Conservation (phyloP, 176 grass and related monocot species). For the Juncus inflexus region DNA sequence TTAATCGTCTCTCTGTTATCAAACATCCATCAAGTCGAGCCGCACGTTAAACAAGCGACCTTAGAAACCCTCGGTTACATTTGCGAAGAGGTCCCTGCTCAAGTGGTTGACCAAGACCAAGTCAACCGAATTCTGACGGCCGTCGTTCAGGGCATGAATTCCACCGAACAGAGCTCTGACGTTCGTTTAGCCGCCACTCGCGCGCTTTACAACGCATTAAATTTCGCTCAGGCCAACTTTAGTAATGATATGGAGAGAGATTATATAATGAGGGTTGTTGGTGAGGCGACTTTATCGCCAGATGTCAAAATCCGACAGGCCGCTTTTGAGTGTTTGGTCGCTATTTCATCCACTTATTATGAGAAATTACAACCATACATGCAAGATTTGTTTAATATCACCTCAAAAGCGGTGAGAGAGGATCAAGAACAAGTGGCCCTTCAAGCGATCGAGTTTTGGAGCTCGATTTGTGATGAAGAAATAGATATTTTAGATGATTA, state of each 20-base stretch:
- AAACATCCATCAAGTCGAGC: slow-evolving; percentile 75
- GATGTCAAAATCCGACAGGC: slow-evolving; percentile 82
- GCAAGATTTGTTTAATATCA: slow-evolving; percentile 79
- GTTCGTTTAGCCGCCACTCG: slow-evolving; percentile 70
- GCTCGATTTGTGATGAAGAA: slow-evolving; percentile 89
- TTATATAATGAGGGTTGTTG: slow-evolving; percentile 83
- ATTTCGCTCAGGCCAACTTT: slow-evolving; percentile 76
- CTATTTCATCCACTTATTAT: slow-evolving; percentile 78
- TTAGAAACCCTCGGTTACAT: slow-evolving; percentile 81
- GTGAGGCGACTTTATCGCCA: slow-evolving; percentile 55
- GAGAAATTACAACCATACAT: slow-evolving; percentile 68
- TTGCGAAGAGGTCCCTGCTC: slow-evolving; percentile 75
- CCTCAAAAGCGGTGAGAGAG: slow-evolving; percentile 73
- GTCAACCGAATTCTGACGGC: slow-evolving; percentile 89
- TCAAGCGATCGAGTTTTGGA: slow-evolving; percentile 93
- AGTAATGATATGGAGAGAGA: slow-evolving; percentile 90
- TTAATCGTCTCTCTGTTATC: slow-evolving; percentile 58
- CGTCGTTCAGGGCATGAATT: slow-evolving; percentile 90
- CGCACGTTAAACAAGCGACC: slow-evolving; percentile 65
- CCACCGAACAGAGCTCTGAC: slow-evolving; percentile 62
- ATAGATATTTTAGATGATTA: slow-evolving; percentile 88
- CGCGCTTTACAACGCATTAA: slow-evolving; percentile 78
- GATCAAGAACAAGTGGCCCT: slow-evolving; percentile 91
- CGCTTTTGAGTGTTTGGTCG: slow-evolving; percentile 79
- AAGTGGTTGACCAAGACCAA: slow-evolving; percentile 69